Base-by-base conservation (phyloP, 1,284 basidiomycete species). In the Pseudozyma sp. region DNA sequence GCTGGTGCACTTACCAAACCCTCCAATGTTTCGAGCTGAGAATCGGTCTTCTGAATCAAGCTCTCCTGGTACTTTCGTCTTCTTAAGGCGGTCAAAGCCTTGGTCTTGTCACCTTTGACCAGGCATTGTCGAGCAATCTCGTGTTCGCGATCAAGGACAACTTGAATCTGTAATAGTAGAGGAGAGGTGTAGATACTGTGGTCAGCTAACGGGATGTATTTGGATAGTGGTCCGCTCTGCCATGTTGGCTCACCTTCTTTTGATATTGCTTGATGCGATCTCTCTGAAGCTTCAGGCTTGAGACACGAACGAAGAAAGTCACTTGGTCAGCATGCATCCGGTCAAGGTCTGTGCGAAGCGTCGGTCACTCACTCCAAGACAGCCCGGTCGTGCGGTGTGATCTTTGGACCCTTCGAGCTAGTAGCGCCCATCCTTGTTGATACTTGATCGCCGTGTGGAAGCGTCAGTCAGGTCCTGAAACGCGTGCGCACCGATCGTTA, bases 201-300 rank as follows among this genome's bases (percentile, higher is more conserved):
- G 40, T 42, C 19, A 30, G 56, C n/a, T 29, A 37, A 14, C 13
- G 11, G 14, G 33, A 13, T 19, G 16, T 5, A 9, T n/a, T n/a
- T 29, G 19, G 5, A 14, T 7, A 14, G 6, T 6, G 7, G n/a
- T 9, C n/a, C 16, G 11, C 8, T 5, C 24, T 3, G 16, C 11
- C 29, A n/a, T 30, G 16, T n/a, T 14, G 13, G 46, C 52, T 45
- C n/a, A 93, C 96, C 88, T 92, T 91, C 86, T 91, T 93, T 88
- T 96, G 94, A 81, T 98, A 99, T 84, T 95, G 94, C 84, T 89
- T 92, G 69, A 99, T 87, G 84, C 95, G 96, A 85, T 99, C 97
- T 46, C 97, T 88, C 85, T 99, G 96, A 51, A 97, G 86, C 86
- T 99, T 99, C 74, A 99, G 88, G 83, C 94, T 92, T 81, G 3